Evolutionary conservation across 352 stramenopile genomes (phyloP), one percentile per base, ranked within the genome.

Genomic region (Hyaloperonospora brassicae): DNA sequence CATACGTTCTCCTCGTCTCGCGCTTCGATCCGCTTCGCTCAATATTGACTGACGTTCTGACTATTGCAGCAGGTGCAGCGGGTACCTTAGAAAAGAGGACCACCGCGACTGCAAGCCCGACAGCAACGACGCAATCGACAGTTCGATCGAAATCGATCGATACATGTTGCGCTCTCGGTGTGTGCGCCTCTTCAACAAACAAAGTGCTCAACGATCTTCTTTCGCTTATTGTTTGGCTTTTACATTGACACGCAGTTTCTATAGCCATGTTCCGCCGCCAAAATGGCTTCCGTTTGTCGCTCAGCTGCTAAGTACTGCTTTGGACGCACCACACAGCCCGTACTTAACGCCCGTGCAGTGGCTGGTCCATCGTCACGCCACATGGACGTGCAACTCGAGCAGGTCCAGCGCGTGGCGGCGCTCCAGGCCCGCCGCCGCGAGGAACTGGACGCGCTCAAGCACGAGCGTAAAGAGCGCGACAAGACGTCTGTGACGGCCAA

Each of bases 391-490:
- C 54, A 64, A 13, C 62, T 80, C 57, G 72, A 89, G 30, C 71
- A 77, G 41, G 56, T 69, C 40, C 66, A 80, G 50, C 77, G 79
- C 27, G 82, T 89, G 57, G 82, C 79, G 21, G 68, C 72, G 62
- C 64, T 93, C 56, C 70, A 76, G 51, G 78, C 83, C 54, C 66
- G 68, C n/a, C 81, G 81, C 45, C 79, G 82, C 22, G 65, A 85
- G 54, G 75, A 93, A 61, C 61, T 93, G 40, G 70, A 93, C 61
- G 43, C 55, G 22, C 78, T 93, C 56, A 93, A 93, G 64, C 70
- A 86, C 48, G 67, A 87, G 66, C 79, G 82, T 55, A 90, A 85
- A 59, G 82, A 93, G 52, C 79, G 78, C 35, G 64, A 62, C 14
- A 86, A 85, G 55, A 79, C 65, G 0, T 79, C 72, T 0, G 58